Conservation (phyloP, 2,329 filamentous ascomycete species). For the Scedosporium aurantiacum region DNA sequence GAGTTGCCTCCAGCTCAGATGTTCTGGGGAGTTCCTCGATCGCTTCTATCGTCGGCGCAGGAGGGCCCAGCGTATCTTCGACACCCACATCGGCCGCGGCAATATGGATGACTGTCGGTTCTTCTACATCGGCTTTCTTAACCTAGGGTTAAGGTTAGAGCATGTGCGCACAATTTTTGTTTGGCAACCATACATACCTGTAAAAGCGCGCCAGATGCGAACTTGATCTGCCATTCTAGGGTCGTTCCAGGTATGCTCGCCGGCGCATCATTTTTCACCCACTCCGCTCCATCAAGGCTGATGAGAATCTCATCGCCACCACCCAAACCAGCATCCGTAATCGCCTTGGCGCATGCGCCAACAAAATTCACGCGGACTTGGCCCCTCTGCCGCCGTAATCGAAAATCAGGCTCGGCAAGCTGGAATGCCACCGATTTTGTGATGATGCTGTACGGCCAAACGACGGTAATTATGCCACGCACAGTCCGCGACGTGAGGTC, state of each 20-base stretch:
- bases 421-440: constrained; percentile 65
- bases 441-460: constrained; percentile 84
- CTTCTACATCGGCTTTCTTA: constrained; percentile 30
- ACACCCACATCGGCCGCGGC: constrained; percentile 21
- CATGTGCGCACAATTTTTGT: background rate
- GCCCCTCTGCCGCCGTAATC: constrained; percentile 63
- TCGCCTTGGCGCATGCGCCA: constrained; percentile 56
- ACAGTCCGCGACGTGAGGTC: constrained; percentile 35
- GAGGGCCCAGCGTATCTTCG: constrained; percentile 9
- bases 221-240: constrained; percentile 49
- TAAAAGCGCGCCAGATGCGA: constrained; percentile 36
- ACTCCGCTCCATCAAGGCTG: constrained; percentile 56
- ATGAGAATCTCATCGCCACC: constrained; percentile 70
- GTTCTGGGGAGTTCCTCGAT: constrained; percentile 11
- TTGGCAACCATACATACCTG: constrained; percentile 26
- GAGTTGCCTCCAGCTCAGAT: background rate
- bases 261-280: constrained; percentile 42
- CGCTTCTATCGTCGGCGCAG: background rate
- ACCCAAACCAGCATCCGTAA: constrained; percentile 56
- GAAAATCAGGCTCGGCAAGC: constrained; percentile 75
- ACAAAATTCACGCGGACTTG: constrained; percentile 71
- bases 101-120: constrained; percentile 40
- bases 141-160: constrained; percentile 9
- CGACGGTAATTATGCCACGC: constrained; percentile 66
- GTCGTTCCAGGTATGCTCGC: constrained; percentile 37